Evolutionary conservation across 495 filamentous ascomycete species (phyloP).

Genomic region (Evernia prunastri): DNA sequence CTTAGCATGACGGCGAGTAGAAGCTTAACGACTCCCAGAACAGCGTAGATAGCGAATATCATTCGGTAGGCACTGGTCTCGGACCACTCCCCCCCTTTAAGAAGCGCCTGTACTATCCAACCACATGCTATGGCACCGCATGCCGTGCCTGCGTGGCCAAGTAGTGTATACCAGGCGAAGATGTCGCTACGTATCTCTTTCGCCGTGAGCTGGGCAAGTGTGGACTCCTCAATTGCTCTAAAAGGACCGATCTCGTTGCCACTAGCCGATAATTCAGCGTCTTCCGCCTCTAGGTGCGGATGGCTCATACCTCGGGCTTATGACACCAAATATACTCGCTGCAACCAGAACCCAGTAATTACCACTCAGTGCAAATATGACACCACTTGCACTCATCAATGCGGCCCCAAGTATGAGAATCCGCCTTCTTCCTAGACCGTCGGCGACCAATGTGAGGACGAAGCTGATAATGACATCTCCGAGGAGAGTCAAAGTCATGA

Average conservation of each 20-base stretch:
- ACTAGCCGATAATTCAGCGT: constrained; percentile 34
- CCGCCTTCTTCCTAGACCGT: constrained; percentile 61
- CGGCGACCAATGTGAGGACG: constrained; percentile 66
- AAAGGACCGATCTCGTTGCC: constrained; percentile 79
- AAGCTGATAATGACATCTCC: constrained; percentile 77
- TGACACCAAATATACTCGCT: constrained; percentile 74
- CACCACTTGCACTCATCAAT: constrained; percentile 61
- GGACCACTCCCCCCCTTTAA: constrained; percentile 44
- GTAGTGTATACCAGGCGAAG: constrained; percentile 74
- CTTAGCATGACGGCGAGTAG: constrained; percentile 54
- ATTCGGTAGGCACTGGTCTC: constrained; percentile 56
- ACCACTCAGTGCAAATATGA: constrained; percentile 57
- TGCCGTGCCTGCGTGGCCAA: constrained; percentile 58
- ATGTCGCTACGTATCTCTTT: constrained; percentile 60
- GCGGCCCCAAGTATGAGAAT: constrained; percentile 62
- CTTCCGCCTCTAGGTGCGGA: not conserved
- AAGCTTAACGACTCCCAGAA: constrained; percentile 61
- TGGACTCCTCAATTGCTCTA: constrained; percentile 78
- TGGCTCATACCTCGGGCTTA: constrained; percentile 56
- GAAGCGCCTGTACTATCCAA: constrained; percentile 52
- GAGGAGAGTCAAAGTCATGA: constrained; percentile 79
- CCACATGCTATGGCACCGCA: constrained; percentile 61
- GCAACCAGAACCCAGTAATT: constrained; percentile 70
- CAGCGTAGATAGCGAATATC: constrained; percentile 65
- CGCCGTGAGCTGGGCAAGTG: constrained; percentile 64